Evolutionary conservation across 768 basidiomycete species (phyloP), one percentile per base, ranked within the genome.

Genomic region (Tephrocybe sp.): DNA sequence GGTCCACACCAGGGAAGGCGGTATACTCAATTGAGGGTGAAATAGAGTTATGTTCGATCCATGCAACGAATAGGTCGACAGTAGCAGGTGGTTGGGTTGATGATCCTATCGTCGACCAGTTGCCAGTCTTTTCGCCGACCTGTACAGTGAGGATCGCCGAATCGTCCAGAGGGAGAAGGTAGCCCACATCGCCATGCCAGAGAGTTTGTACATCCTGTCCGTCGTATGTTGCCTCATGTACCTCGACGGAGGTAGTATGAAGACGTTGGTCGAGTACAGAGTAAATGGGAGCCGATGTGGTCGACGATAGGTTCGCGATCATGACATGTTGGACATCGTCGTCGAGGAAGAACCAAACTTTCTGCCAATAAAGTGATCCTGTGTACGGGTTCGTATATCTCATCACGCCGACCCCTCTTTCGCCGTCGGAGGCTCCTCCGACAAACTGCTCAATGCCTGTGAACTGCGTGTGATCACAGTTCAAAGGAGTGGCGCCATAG

Each of bases 341-440:
- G 12, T 78, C 74, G 28, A 88, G 69, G 77, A 86, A 88, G 69
- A 89, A 87, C 82, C 83, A 87, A 0, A 78, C 74, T 65, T 88
- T 89, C 58, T 86, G 83, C 74, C 77, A 89, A 35, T 69, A 61
- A 26, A 89, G 63, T 8, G 72, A 61, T 13, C 68, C 56, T 4
- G 83, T 86, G 39, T 70, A 47, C 5, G 87, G 86, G 58, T 87
- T 88, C 21, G 77, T 79, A 60, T 81, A 89, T 40, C 77, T 74
- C 84, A 87, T 85, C 19, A 73, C 84, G 0, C 79, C 78, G 15
- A 79, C 63, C 7, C 86, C 87, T 42, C 76, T 61, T 26, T 64
- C 55, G 5, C 82, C 83, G 44, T 82, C 76, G 0, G 84, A 83
- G 4, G 70, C 81, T 2, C 84, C 87, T 0, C 87, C 87, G 15